phyloP scores from a whole-genome alignment of 2,329 filamentous ascomycete species.

The Teratosphaeria pseudoeucalypti region DNA sequence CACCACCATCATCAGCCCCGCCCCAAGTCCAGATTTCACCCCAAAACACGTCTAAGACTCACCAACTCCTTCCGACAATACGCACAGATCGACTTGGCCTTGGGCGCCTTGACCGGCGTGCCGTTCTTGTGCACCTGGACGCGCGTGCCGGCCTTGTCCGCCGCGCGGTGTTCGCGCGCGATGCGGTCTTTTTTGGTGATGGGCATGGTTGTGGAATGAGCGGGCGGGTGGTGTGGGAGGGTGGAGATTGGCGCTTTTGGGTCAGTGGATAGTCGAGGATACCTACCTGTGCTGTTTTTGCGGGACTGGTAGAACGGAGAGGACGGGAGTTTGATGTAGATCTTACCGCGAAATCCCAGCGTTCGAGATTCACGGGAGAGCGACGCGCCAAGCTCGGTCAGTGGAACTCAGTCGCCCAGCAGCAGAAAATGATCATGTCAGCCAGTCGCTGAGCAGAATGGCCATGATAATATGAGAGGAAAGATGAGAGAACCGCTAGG shows the following conservation, averaged over 20 bases:
- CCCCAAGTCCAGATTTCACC: not conserved
- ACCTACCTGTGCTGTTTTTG: not conserved
- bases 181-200: conserved; percentile 44
- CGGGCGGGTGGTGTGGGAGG: not conserved
- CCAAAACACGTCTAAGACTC: not conserved
- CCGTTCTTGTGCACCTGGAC: conserved; percentile 43
- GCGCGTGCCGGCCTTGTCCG: conserved; percentile 45
- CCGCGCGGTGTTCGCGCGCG: conserved; percentile 46
- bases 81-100: conserved; percentile 37
- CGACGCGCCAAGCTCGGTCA: not conserved
- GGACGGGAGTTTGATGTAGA: not conserved
- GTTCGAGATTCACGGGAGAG: not conserved
- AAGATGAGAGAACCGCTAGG: too few relatives aligned
- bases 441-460: too few relatives aligned
- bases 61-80: conserved; percentile 22
- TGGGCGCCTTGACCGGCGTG: conserved; percentile 43
- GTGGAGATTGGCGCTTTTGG: not conserved
- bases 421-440: too few relatives aligned
- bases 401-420: too few relatives aligned
- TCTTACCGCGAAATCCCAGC: not conserved
- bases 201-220: conserved; percentile 28
- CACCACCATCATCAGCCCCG: conserved; percentile 17
- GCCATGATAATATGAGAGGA: too few relatives aligned
- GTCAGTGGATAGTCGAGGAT: not conserved
- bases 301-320: not conserved